Conservation (phyloP, 305 asterid species). For the Euphrasia arctica region DNA sequence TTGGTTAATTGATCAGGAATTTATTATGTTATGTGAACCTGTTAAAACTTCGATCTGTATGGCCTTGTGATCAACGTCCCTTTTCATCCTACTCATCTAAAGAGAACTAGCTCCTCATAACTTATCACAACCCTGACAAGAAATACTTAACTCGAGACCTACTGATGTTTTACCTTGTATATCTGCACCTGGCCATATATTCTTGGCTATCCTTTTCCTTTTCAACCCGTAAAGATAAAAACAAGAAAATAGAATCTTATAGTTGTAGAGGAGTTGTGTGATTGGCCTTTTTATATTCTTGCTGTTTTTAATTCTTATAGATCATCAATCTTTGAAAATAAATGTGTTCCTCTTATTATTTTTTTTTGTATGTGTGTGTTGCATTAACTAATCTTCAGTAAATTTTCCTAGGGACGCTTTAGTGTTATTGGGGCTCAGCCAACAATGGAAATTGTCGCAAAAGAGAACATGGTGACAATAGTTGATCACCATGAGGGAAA, state of each 20-base stretch:
- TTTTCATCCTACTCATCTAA: not conserved
- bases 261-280: constrained; percentile 1
- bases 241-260: too few relatives aligned
- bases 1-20: constrained; percentile 10
- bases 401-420: constrained; percentile 73
- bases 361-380: constrained; percentile 12
- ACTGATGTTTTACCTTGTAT: not conserved
- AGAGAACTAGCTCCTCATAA: constrained; percentile 1
- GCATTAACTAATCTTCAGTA: constrained; percentile 32
- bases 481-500: constrained; percentile 72
- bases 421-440: constrained; percentile 99
- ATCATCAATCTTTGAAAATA: constrained; percentile 5
- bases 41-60: not conserved
- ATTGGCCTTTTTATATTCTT: constrained; percentile 15
- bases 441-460: constrained; percentile 88
- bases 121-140: not conserved
- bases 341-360: constrained; percentile 7
- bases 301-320: constrained; percentile 1
- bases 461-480: constrained; percentile 74
- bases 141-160: too few relatives aligned
- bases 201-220: not conserved
- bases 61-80: not conserved
- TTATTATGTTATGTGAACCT: not conserved
- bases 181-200: not conserved
- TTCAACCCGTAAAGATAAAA: too few relatives aligned